These are phyloP conservation scores for Lasiodiplodia hormozganensis DNA, from an alignment of 2,329 filamentous ascomycete species.

Conservation along the genomic window DNA sequence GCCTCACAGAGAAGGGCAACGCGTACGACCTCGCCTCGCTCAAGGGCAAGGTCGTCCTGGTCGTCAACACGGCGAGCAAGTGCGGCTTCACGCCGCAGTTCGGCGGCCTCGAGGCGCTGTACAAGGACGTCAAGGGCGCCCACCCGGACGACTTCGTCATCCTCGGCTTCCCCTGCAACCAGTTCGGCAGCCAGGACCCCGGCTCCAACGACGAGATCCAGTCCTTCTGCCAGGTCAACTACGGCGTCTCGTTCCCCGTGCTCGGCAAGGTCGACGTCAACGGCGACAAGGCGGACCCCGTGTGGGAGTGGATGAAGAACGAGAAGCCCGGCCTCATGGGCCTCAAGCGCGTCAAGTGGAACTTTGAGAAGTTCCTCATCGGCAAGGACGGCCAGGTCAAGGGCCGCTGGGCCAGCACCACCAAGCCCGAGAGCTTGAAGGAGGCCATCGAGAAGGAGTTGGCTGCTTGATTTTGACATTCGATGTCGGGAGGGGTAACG, in stretches of 20 bases:
- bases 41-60: slow-evolving; percentile 90
- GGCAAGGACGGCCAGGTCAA: slow-evolving; percentile 85
- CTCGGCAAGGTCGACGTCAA: slow-evolving; percentile 95
- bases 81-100: slow-evolving; percentile 99
- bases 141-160: slow-evolving; percentile 81
- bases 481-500: neutral
- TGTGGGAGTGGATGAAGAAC: slow-evolving; percentile 77
- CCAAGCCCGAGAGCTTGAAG: slow-evolving; percentile 84
- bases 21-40: slow-evolving; percentile 74
- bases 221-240: slow-evolving; percentile 86
- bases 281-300: slow-evolving; percentile 77
- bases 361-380: slow-evolving; percentile 98
- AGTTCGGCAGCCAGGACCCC: slow-evolving; percentile 91
- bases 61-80: slow-evolving; percentile 98
- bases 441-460: slow-evolving; percentile 77
- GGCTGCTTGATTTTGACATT: slow-evolving; percentile 13
- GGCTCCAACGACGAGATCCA: slow-evolving; percentile 70
- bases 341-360: slow-evolving; percentile 95
- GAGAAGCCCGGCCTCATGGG: slow-evolving; percentile 83
- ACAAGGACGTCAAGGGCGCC: slow-evolving; percentile 74
- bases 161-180: slow-evolving; percentile 97
- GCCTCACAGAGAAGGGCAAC: slow-evolving; percentile 61
- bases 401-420: slow-evolving; percentile 84
- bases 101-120: slow-evolving; percentile 86
- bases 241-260: slow-evolving; percentile 90